These are phyloP conservation scores for Phialophora macrospora DNA, from an alignment of 2,329 filamentous ascomycete species.

Conservation along the genomic window DNA sequence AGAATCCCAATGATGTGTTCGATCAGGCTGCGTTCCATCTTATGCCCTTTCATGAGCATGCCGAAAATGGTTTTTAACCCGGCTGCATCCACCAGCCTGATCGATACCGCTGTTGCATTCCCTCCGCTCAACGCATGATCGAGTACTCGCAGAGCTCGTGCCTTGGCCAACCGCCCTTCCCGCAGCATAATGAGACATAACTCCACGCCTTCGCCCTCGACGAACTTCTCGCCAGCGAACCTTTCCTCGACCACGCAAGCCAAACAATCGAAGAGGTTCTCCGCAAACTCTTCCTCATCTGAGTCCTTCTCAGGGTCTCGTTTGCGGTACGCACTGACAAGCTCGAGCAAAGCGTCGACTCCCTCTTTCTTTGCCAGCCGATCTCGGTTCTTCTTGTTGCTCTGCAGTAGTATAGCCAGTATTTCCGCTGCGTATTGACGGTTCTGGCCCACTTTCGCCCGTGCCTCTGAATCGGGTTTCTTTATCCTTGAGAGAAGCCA, in stretches of 20 bases:
- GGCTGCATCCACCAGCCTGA: conserved; percentile 77
- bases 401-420: conserved; percentile 82
- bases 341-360: conserved; percentile 78
- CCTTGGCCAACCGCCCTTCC: conserved; percentile 82
- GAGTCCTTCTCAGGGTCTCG: conserved; percentile 82
- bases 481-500: conserved; percentile 81
- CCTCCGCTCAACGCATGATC: conserved; percentile 76
- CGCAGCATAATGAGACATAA: conserved; percentile 89
- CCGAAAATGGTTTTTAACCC: conserved; percentile 85
- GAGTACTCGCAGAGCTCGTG: conserved; percentile 76
- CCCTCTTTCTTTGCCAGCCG: conserved; percentile 62
- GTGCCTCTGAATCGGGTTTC: conserved; percentile 61
- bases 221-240: conserved; percentile 76
- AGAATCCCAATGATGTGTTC: conserved; percentile 89
- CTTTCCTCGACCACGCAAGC: conserved; percentile 78
- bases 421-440: conserved; percentile 95
- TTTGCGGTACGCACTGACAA: conserved; percentile 82
- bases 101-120: conserved; percentile 68
- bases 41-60: conserved; percentile 49
- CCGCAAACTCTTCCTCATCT: conserved; percentile 92
- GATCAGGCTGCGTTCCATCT: conserved; percentile 65
- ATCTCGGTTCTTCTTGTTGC: conserved; percentile 30
- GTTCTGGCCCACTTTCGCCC: conserved; percentile 74
- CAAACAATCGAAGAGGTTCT: conserved; percentile 87
- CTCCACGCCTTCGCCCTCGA: conserved; percentile 90